Percentiles rank a stretch among this genome's conserved stretches.
phyloP scores from a whole-genome alignment of 176 grass and related monocot species.

The Hordeum marinum region DNA sequence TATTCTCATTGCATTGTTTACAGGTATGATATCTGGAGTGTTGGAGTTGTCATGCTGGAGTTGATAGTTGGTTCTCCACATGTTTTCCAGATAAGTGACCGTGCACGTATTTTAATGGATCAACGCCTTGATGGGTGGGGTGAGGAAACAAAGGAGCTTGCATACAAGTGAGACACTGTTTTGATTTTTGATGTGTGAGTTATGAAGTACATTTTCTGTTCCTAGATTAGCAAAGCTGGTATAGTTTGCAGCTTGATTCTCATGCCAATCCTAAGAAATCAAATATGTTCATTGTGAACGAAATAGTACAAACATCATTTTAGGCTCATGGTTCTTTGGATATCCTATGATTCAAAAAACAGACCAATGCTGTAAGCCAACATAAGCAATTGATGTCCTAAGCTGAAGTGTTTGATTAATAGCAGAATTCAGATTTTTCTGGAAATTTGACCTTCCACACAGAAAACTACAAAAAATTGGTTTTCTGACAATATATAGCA shows the following conservation, averaged over 20 bases:
- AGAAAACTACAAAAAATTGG: background rate
- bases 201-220: constrained; percentile 13
- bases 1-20: constrained; percentile 9
- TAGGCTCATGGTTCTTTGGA: background rate
- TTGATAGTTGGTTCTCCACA: constrained; percentile 92
- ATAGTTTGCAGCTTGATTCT: constrained; percentile 5
- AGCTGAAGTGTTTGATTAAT: background rate
- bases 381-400: background rate
- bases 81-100: constrained; percentile 87
- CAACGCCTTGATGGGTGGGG: constrained; percentile 87
- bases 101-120: constrained; percentile 70
- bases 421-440: background rate
- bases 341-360: background rate
- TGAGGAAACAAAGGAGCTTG: constrained; percentile 89
- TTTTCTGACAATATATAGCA: constrained; percentile 6
- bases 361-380: background rate
- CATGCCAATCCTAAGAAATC: constrained; percentile 11
- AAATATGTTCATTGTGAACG: background rate
- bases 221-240: constrained; percentile 20
- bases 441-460: background rate
- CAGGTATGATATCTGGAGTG: constrained; percentile 98
- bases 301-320: background rate
- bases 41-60: constrained; percentile 98
- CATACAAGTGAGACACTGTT: constrained; percentile 76
- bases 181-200: background rate